Evolutionary conservation across 2,329 filamentous ascomycete genomes (phyloP), one percentile per base, ranked within the genome.

Genomic region (Aspergillus quadrilineatus): DNA sequence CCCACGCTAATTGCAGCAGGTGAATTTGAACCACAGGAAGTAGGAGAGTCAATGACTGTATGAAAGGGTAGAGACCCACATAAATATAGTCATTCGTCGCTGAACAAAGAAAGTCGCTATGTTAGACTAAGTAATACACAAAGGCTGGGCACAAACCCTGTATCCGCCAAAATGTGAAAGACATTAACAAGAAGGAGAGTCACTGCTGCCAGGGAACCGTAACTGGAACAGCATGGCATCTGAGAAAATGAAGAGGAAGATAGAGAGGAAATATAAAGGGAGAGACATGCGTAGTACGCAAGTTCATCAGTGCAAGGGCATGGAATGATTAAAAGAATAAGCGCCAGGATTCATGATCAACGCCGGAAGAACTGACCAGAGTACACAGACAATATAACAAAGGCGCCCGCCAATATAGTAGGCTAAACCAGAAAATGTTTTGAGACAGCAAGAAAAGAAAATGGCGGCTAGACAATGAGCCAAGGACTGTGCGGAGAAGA

Each of bases 291-390:
- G 55, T 32, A 50, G 59, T 67, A 65, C 63, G 64, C 63, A 56
- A 60, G 64, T 59, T 61, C 50, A 70, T 69, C 63, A 67, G 66
- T 69, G 68, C 59, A 57, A 53, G 60, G 64, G 61, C 60, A 51
- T 42, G 32, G 37, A 58, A 53, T 36, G 53, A 47, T 15, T 50
- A 28, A 37, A 41, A 54, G 56, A 63, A 59, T 22, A 53, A 56
- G 49, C 58, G 55, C 50, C 53, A 60, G 45, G 52, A 61, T 47
- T 60, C 55, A 57, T 36, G 53, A 42, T 44, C 43, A 60, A 52
- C 55, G 55, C 58, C 55, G 22, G 42, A 50, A 36, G 34, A 45
- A 32, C 22, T 22, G 37, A 45, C 44, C 45, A 53, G 42, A 50
- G 49, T 53, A 57, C 55, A 57, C 17, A 41, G 34, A 50, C n/a